Evolutionary conservation across 2,329 filamentous ascomycete species (phyloP).

Genomic region (Eurotiales sp.): DNA sequence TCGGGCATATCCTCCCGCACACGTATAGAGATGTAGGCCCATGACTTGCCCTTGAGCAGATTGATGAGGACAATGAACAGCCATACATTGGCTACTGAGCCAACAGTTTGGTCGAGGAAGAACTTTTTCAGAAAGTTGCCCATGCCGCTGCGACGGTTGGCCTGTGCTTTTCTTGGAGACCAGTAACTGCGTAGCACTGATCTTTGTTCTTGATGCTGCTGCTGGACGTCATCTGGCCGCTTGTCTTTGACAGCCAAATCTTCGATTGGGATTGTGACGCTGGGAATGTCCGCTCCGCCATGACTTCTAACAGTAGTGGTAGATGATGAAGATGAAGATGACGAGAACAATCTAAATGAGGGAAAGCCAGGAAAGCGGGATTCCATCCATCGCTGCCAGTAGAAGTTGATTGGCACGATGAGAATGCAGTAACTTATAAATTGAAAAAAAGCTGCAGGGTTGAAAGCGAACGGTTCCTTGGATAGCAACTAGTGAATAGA

Average conservation of each 20-base stretch:
- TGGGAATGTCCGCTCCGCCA: neutral
- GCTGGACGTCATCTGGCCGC: neutral
- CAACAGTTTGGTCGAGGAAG: constrained; percentile 55
- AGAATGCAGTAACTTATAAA: constrained; percentile 72
- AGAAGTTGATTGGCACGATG: constrained; percentile 75
- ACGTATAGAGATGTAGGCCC: constrained; percentile 2
- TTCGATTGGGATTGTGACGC: constrained; percentile 20
- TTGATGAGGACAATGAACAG: constrained; percentile 56
- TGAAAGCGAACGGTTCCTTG: constrained; percentile 61
- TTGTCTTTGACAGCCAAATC: constrained; percentile 19
- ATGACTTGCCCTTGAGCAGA: constrained; percentile 31
- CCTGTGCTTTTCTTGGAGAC: neutral
- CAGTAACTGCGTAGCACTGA: neutral
- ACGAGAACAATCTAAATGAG: constrained; percentile 16
- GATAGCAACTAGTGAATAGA: neutral
- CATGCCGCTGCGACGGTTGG: constrained; percentile 25
- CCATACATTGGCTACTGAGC: constrained; percentile 54
- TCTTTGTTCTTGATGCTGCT: no score
- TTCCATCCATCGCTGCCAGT: constrained; percentile 82
- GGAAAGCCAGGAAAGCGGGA: constrained; percentile 65
- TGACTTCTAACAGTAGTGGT: constrained; percentile 36
- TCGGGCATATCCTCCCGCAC: constrained; percentile 14
- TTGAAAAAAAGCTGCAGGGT: constrained; percentile 67
- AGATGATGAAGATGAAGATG: constrained; percentile 37
- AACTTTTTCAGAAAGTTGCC: constrained; percentile 52